Percentiles rank a stretch among this genome's conserved stretches.
Conservation (phyloP, 768 basidiomycete genomes). For the Hygrophorus pudorinus region DNA sequence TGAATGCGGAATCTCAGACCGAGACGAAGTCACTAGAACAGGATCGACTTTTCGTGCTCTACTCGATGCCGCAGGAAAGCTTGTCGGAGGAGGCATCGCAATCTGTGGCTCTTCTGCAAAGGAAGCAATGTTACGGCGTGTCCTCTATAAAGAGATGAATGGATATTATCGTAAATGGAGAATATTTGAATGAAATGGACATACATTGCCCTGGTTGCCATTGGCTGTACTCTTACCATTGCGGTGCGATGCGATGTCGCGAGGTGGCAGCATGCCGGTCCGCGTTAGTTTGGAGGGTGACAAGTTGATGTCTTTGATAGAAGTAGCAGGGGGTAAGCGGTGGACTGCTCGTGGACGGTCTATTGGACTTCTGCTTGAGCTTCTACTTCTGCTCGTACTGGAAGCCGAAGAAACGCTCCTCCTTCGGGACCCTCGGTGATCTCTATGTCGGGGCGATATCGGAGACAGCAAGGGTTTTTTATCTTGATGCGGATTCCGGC, state of each 20-base stretch:
- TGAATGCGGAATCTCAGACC: neutral
- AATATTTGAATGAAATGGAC: conserved; percentile 3
- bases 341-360: conserved; percentile 48
- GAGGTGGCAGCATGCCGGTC: conserved; percentile 10
- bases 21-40: neutral
- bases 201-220: conserved; percentile 24
- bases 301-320: conserved; percentile 24
- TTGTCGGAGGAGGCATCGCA: conserved; percentile 21
- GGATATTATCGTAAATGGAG: conserved; percentile 1
- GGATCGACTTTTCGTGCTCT: neutral
- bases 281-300: conserved; percentile 19
- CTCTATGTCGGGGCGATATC: conserved; percentile 31
- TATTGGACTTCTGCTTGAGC: conserved; percentile 45
- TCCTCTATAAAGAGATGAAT: neutral
- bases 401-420: conserved; percentile 47
- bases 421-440: conserved; percentile 25
- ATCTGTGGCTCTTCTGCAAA: conserved; percentile 3
- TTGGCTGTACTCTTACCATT: conserved; percentile 29
- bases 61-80: conserved; percentile 9
- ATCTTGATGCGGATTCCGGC: conserved; percentile 20
- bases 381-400: conserved; percentile 46
- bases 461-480: conserved; percentile 28
- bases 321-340: conserved; percentile 44
- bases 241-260: conserved; percentile 13
- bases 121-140: neutral